Evolutionary conservation across 306 rosid species (phyloP).

Genomic region (Malus orientalis): DNA sequence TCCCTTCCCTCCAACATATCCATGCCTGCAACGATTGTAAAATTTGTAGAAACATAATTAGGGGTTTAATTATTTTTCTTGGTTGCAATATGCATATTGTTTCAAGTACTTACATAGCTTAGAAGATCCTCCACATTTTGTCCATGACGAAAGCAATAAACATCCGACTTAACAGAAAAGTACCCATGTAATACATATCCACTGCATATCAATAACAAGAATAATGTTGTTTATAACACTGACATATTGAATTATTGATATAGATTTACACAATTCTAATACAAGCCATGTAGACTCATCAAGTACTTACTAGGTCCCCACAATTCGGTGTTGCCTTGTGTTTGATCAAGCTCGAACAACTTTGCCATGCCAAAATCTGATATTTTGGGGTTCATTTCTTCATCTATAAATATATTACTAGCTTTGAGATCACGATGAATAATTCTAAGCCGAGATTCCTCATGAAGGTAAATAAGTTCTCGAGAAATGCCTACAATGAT

Average conservation of each 20-base stretch:
- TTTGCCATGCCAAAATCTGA: constrained; percentile 18
- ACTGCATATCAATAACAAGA: background rate
- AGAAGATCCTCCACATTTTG: background rate
- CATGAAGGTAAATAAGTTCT: constrained; percentile 17
- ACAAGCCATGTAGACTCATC: too few species aligned
- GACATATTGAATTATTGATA: background rate
- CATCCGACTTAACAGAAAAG: background rate
- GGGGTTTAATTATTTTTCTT: background rate
- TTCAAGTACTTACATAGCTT: background rate
- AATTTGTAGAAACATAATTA: background rate
- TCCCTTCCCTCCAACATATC: constrained; percentile 17
- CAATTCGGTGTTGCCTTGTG: constrained; percentile 9
- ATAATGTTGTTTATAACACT: background rate
- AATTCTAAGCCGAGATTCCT: constrained; percentile 10
- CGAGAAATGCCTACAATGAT: constrained; percentile 9
- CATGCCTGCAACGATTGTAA: background rate
- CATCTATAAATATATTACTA: constrained; percentile 11
- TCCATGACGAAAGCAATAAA: background rate
- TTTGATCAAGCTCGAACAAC: background rate
- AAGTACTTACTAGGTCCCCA: constrained; percentile 19
- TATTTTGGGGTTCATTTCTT: constrained; percentile 16
- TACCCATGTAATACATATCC: background rate
- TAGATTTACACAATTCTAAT: background rate
- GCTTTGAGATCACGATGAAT: background rate
- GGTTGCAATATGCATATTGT: background rate